These are phyloP conservation scores for Fusarium agapanthi DNA, from an alignment of 2,329 filamentous ascomycete species.

Conservation along the genomic window DNA sequence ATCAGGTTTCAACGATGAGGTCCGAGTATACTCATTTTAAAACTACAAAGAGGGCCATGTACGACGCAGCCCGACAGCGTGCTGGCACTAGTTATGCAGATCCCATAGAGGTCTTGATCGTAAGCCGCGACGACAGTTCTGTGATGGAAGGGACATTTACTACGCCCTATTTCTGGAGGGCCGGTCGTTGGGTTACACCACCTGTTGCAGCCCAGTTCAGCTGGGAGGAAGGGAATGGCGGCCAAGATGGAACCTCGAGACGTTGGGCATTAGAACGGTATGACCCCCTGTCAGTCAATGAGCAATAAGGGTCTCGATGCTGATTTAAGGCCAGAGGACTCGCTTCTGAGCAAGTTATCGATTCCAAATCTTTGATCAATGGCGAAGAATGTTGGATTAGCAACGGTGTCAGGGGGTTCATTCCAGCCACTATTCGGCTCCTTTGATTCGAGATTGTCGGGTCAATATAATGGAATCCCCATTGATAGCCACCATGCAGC, in stretches of 20 bases:
- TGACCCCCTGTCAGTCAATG: constrained; percentile 27
- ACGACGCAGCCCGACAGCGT: constrained; percentile 73
- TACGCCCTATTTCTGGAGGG: constrained; percentile 81
- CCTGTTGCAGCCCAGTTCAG: constrained; percentile 59
- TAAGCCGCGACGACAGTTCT: constrained; percentile 66
- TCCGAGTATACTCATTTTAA: constrained; percentile 85
- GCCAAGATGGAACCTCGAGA: constrained; percentile 83
- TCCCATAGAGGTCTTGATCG: constrained; percentile 77
- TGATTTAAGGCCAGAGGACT: constrained; percentile 55
- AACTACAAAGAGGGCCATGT: constrained; percentile 78
- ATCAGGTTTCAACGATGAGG: constrained; percentile 50
- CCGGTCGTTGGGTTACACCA: constrained; percentile 82
- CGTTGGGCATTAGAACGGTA: constrained; percentile 81
- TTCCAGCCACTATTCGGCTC: constrained; percentile 56
- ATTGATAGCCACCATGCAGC: background rate
- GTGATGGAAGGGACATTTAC: constrained; percentile 89
- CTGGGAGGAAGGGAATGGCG: constrained; percentile 66
- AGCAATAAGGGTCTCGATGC: background rate
- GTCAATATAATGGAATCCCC: background rate
- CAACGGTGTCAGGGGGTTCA: constrained; percentile 85
- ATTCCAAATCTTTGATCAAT: constrained; percentile 66
- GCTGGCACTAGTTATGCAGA: constrained; percentile 62
- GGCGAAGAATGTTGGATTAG: constrained; percentile 89
- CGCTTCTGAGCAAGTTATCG: constrained; percentile 71
- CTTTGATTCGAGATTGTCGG: background rate